These are phyloP conservation scores for Didymosphaeria variabile DNA, from an alignment of 2,329 filamentous ascomycete genomes.

Conservation along the genomic window DNA sequence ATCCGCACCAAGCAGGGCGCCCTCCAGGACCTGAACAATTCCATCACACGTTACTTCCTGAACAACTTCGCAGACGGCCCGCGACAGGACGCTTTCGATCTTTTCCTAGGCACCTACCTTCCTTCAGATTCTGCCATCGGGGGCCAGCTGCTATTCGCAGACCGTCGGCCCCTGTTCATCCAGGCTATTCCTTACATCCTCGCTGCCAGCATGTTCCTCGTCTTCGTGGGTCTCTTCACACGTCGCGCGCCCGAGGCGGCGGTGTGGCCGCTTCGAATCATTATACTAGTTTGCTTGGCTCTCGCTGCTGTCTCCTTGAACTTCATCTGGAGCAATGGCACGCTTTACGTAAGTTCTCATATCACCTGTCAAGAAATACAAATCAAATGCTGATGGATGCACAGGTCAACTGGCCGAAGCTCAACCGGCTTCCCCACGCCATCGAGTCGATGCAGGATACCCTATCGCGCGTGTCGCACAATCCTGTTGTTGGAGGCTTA, in stretches of 20 bases:
- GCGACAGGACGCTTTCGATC: constrained; percentile 91
- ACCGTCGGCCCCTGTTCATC: constrained; percentile 84
- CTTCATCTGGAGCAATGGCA: constrained; percentile 85
- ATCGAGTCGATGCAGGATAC: constrained; percentile 90
- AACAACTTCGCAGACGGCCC: constrained; percentile 98
- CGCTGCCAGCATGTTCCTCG: constrained; percentile 84
- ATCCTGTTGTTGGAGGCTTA: constrained; percentile 80
- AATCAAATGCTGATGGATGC: constrained; percentile 16
- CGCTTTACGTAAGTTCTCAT: constrained; percentile 84
- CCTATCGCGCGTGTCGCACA: constrained; percentile 81
- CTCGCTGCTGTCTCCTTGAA: constrained; percentile 75
- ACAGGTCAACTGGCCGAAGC: constrained; percentile 97
- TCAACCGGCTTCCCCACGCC: constrained; percentile 87
- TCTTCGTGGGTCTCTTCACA: constrained; percentile 78
- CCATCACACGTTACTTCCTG: constrained; percentile 84
- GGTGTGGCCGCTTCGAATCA: constrained; percentile 82
- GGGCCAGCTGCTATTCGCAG: constrained; percentile 78
- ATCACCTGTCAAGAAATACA: neutral
- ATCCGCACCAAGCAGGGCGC: constrained; percentile 85
- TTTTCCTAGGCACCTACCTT: constrained; percentile 88
- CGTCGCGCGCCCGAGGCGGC: constrained; percentile 75
- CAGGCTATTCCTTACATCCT: constrained; percentile 94
- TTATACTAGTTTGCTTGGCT: constrained; percentile 79
- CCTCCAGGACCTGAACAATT: constrained; percentile 86
- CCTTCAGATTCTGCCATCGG: constrained; percentile 77